Base-by-base conservation (phyloP, 495 filamentous ascomycete species). In the Podospora tetraspora region DNA sequence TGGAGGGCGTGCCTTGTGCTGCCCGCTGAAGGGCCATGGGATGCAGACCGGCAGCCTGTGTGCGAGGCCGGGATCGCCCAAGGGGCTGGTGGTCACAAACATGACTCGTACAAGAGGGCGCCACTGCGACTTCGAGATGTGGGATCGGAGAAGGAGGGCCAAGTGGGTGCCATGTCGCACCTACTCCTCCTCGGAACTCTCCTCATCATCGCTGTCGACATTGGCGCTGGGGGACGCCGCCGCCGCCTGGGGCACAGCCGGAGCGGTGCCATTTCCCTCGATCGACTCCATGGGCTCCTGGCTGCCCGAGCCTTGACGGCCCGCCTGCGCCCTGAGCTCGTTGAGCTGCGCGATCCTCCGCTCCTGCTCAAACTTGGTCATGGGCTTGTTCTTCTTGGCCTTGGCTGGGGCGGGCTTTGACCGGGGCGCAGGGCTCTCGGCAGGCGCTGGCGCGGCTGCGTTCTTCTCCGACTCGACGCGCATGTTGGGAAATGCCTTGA, bases 351-450 rank as follows among this genome's bases (percentile, higher is more conserved):
- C 85, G 75, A 99, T 96, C 71, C 90, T 90, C 10, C 89, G 87
- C 75, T 97, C 93, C 79, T 99, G 95, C 79, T 99, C 94, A 23
- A 80, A 83, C 78, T 93, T 94, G 82, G 90, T 94, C 95, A 98
- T 99, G 0, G 95, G 95, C 84, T 97, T 98, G 81, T 99, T 97
- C 85, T 99, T 99, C 83, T 96, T 97, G 19, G 90, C 86, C 79
- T 92, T 92, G 16, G 86, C 76, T 0, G 87, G 81, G 19, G 85
- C 79, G 24, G 79, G 75, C 69, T 82, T 84, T 27, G 80, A 69
- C 66, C 73, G 78, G 56, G 74, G 74, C 52, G 62, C 79, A 69
- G 74, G 71, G n/a, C 73, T 83, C 64, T 73, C 80, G 59, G 71
- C 68, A 13, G 69, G 61, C 67, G 64, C 71, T 19, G 77, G 72